Evolutionary conservation across 352 stramenopile genomes (phyloP).

Genomic region (Phytophthora nicotianae): DNA sequence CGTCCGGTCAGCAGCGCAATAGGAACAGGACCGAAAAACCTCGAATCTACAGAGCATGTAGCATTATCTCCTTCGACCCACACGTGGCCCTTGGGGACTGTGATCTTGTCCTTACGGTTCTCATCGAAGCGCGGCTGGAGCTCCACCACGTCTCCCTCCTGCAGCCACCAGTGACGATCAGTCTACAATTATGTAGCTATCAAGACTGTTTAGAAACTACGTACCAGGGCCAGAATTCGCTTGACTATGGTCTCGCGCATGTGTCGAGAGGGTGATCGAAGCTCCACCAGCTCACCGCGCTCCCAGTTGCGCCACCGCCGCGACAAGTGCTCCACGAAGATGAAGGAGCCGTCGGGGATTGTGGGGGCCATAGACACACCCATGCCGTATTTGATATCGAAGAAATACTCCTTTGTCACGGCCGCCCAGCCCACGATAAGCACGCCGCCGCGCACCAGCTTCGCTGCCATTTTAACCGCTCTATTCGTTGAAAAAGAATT

Average conservation of each 20-base stretch:
- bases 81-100: constrained; percentile 92
- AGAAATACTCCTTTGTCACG: constrained; percentile 67
- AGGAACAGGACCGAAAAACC: constrained; percentile 94
- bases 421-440: constrained; percentile 67
- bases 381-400: constrained; percentile 86
- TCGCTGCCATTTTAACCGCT: constrained; percentile 5
- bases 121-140: constrained; percentile 77
- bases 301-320: constrained; percentile 65
- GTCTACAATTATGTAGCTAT: not conserved
- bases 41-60: constrained; percentile 93
- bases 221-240: constrained; percentile 83
- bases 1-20: constrained; percentile 85
- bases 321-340: constrained; percentile 84
- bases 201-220: not conserved
- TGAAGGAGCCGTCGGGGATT: constrained; percentile 80
- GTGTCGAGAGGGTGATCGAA: constrained; percentile 77
- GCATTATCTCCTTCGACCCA: constrained; percentile 98
- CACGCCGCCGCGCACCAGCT: constrained; percentile 50
- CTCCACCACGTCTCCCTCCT: constrained; percentile 85
- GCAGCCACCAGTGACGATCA: constrained; percentile 7
- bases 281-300: constrained; percentile 83
- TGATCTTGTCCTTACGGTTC: constrained; percentile 56
- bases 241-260: constrained; percentile 85
- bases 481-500: constrained; percentile 7
- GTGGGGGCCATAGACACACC: constrained; percentile 85